Base-by-base conservation (phyloP, 306 rosid genomes). In the Fragaria ananassa region DNA sequence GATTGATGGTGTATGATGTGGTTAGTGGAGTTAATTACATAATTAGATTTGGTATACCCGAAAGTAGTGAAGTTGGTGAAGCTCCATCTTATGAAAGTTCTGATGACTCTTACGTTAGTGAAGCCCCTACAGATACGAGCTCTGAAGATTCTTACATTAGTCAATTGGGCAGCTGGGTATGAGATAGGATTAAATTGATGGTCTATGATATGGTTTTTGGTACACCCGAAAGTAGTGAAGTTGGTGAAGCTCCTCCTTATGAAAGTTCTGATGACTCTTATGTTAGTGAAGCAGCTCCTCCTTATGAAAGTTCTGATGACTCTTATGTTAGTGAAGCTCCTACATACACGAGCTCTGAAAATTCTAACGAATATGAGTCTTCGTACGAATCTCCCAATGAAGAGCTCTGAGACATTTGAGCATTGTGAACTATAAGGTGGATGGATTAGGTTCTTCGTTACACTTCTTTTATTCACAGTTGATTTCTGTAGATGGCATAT, bases 111-210 rank as follows among this genome's bases (percentile, higher is more conserved):
- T 67, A 35, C 57, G 72, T 35, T 50, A 70, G 72, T 3, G 85
- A 83, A 74, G 42, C 81, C 72, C 83, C 89, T 35, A 23, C 60
- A 54, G 3, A 54, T 13, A n/a, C 27, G 12, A n/a, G 12, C 27
- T 75, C 86, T 4, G 84, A 74, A 45, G 79, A 54, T 29, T 47
- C 80, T 5, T 14, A 50, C 53, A 47, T 23, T 25, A 92, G 99
- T 83, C 91, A 87, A 17, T 19, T 87, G 75, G 99, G 99, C 6
- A 92, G 97, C 81, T 92, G 97, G 98, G 45, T 88, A 78, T 97
- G 99, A 54, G 99, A 93, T 87, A 89, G 93, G 77, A 74, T 92
- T 29, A 97, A 93, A 29, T 77, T 92, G 29, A 91, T 91, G 99
- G 57, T 85, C 8, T 88, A 96, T 84, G 98, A 92, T 80, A 88